Conservation (phyloP, 2,329 filamentous ascomycete genomes). For the Pseudogymnoascus sp. region DNA sequence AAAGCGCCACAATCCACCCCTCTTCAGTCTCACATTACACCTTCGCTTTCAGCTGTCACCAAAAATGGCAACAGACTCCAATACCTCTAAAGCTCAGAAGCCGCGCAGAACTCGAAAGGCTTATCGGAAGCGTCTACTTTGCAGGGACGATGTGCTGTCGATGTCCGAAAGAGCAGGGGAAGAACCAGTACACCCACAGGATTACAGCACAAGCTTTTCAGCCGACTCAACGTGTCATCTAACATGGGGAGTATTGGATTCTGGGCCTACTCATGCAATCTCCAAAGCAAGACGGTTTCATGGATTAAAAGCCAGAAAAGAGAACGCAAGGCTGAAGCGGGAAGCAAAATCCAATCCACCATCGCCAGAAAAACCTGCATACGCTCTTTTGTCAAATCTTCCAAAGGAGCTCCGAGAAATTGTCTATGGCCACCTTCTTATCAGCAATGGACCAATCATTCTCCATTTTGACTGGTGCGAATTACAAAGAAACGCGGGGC, state of each 20-base stretch:
- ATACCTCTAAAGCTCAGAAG: background rate
- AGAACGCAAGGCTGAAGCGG: background rate
- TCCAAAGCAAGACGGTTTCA: background rate
- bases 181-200: background rate
- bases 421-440: conserved; percentile 22
- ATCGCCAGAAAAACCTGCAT: background rate
- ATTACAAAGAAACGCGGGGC: conserved; percentile 15
- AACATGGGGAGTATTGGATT: background rate
- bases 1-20: background rate
- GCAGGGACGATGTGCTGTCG: background rate
- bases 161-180: background rate
- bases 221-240: background rate
- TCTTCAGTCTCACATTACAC: background rate
- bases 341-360: background rate
- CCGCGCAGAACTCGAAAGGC: background rate
- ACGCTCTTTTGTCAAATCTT: background rate
- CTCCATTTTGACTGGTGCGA: conserved; percentile 20
- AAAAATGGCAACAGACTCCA: background rate
- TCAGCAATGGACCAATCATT: conserved; percentile 20
- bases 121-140: background rate
- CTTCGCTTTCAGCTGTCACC: background rate
- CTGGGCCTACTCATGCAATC: background rate
- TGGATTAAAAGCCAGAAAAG: background rate
- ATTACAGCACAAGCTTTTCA: background rate
- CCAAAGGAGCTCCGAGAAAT: conserved; percentile 23